phyloP scores from a whole-genome alignment of 768 basidiomycete genomes.

The Mycena epipterygia region DNA sequence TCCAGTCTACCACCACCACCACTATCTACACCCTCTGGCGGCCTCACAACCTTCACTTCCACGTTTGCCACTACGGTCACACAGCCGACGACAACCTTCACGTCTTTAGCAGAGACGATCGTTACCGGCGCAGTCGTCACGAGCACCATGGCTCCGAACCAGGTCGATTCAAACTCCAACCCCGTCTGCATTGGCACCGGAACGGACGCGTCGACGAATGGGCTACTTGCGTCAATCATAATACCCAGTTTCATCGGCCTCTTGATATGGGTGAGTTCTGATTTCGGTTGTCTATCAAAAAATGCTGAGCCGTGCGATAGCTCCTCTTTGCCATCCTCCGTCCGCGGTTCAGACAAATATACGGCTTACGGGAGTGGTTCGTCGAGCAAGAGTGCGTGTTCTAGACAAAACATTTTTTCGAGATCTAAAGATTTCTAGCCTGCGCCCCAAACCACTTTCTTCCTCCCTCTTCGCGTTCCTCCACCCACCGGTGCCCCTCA shows the following conservation, averaged over 20 bases:
- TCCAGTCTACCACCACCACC: background rate
- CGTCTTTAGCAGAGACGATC: slow-evolving; percentile 30
- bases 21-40: slow-evolving; percentile 3
- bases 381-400: slow-evolving; percentile 72
- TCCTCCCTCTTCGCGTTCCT: slow-evolving; percentile 76
- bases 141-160: slow-evolving; percentile 13
- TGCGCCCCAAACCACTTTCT: slow-evolving; percentile 74
- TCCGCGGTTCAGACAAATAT: slow-evolving; percentile 79
- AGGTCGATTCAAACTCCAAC: slow-evolving; percentile 36
- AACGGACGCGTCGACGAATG: slow-evolving; percentile 72
- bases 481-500: slow-evolving; percentile 75
- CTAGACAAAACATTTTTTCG: background rate
- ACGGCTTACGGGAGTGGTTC: slow-evolving; percentile 84
- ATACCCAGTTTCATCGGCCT: slow-evolving; percentile 72
- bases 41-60: slow-evolving; percentile 32
- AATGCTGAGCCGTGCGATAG: slow-evolving; percentile 50
- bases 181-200: slow-evolving; percentile 75
- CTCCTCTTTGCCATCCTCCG: slow-evolving; percentile 76
- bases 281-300: background rate
- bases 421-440: slow-evolving; percentile 51
- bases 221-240: slow-evolving; percentile 70
- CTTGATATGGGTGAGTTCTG: slow-evolving; percentile 73
- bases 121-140: slow-evolving; percentile 20
- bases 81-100: slow-evolving; percentile 30
- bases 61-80: slow-evolving; percentile 30